Evolutionary conservation across 805 yeast species (phyloP).

Genomic region (Priceomyces medius): DNA sequence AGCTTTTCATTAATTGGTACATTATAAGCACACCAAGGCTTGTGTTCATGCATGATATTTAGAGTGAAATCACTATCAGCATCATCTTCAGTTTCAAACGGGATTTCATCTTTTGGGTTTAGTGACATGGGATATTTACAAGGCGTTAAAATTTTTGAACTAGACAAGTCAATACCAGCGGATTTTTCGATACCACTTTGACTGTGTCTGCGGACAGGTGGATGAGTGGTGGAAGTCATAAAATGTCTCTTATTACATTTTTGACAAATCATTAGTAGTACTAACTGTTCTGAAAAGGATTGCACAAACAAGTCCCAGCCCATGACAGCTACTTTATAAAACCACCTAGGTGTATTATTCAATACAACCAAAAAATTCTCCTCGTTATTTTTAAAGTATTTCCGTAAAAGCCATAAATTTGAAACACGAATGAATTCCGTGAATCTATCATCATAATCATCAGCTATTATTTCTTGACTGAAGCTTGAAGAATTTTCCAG

Average conservation of each 20-base stretch:
- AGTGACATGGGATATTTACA: constrained; percentile 23
- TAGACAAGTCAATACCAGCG: constrained; percentile 16
- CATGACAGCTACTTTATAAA: constrained; percentile 32
- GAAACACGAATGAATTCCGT: constrained; percentile 22
- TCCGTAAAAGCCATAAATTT: constrained; percentile 31
- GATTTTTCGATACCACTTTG: constrained; percentile 5
- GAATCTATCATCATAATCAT: constrained; percentile 7
- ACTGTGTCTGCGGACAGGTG: constrained; percentile 3
- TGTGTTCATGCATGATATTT: constrained; percentile 30
- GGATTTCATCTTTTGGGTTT: constrained; percentile 3
- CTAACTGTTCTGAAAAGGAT: constrained; percentile 22
- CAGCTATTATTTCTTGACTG: constrained; percentile 1
- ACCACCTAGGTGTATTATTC: constrained; percentile 29
- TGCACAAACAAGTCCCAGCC: constrained; percentile 41
- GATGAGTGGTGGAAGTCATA: constrained; percentile 15
- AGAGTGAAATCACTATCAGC: constrained; percentile 16
- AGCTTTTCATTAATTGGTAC: constrained; percentile 12
- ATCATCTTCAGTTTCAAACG: constrained; percentile 9
- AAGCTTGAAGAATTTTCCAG: constrained; percentile 12
- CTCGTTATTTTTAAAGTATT: constrained; percentile 32
- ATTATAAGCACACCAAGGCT: constrained; percentile 34
- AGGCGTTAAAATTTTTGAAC: constrained; percentile 29
- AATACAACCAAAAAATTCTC: constrained; percentile 30
- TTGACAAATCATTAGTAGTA: constrained; percentile 33
- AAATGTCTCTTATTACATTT: constrained; percentile 38